These are phyloP conservation scores for Aureobasidium namibiae DNA, from an alignment of 2,329 filamentous ascomycete genomes.

Conservation along the genomic window DNA sequence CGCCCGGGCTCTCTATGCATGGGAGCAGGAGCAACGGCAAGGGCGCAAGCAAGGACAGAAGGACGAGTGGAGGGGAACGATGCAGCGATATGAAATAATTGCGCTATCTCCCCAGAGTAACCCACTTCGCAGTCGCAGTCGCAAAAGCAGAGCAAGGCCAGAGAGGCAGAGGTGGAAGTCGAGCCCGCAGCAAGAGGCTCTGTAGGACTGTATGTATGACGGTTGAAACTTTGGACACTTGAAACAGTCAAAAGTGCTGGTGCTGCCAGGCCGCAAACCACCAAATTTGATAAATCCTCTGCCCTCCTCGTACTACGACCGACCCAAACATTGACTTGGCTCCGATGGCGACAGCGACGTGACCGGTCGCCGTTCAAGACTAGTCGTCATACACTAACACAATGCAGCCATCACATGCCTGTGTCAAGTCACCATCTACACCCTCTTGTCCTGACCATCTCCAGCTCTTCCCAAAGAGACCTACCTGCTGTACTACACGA, in stretches of 20 bases:
- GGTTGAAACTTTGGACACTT: neutral
- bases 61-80: neutral
- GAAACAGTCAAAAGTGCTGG: conserved; percentile 6
- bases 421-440: neutral
- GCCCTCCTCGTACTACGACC: neutral
- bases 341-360: neutral
- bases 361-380: neutral
- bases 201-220: neutral
- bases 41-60: conserved; percentile 4
- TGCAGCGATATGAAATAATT: neutral
- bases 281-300: neutral
- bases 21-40: conserved; percentile 9
- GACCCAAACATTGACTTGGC: neutral
- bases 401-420: neutral
- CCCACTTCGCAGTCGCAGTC: neutral
- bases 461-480: neutral
- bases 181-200: neutral
- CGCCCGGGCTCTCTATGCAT: conserved; percentile 8
- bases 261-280: neutral
- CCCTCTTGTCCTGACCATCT: neutral
- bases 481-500: neutral
- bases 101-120: neutral
- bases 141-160: neutral
- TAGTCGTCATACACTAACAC: neutral
- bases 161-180: conserved; percentile 1